Evolutionary conservation across 768 basidiomycete genomes (phyloP).

Genomic region (Termitomyces sp.): DNA sequence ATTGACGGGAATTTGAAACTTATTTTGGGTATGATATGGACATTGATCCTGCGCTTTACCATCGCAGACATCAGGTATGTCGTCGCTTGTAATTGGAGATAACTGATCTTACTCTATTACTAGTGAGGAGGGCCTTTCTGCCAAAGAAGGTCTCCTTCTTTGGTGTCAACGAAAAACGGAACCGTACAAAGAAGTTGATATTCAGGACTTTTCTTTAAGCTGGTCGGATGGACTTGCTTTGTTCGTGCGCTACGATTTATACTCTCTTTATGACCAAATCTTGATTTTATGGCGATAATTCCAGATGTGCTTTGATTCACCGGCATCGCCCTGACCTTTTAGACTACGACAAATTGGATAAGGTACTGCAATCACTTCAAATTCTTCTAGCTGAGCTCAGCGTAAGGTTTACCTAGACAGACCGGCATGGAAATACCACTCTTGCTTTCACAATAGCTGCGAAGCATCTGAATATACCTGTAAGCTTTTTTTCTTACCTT

Average conservation of each 20-base stretch:
- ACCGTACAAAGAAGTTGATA: conserved; percentile 86
- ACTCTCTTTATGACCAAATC: conserved; percentile 1
- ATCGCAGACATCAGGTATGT: conserved; percentile 96
- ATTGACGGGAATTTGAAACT: conserved; percentile 99
- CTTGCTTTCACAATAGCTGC: conserved; percentile 88
- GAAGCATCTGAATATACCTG: conserved; percentile 86
- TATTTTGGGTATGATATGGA: conserved; percentile 99
- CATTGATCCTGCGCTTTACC: conserved; percentile 92
- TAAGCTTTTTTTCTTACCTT: conserved; percentile 29
- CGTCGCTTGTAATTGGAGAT: not conserved
- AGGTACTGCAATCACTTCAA: conserved; percentile 36
- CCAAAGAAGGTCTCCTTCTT: conserved; percentile 92
- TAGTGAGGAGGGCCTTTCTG: conserved; percentile 97
- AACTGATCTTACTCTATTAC: conserved; percentile 11
- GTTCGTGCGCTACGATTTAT: conserved; percentile 41
- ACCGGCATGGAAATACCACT: conserved; percentile 77
- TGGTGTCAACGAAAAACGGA: conserved; percentile 98
- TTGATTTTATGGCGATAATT: not conserved
- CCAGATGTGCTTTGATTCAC: conserved; percentile 94
- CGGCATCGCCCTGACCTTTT: conserved; percentile 94
- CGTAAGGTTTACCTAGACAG: conserved; percentile 38
- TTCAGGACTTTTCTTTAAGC: conserved; percentile 88
- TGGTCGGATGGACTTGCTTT: conserved; percentile 96
- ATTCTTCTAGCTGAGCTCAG: conserved; percentile 2
- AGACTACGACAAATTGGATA: conserved; percentile 83